A percentile compares a stretch with the other conserved stretches of the same genome.
Evolutionary conservation across 2,329 filamentous ascomycete species (phyloP).

Genomic region (Hortaea sp.): DNA sequence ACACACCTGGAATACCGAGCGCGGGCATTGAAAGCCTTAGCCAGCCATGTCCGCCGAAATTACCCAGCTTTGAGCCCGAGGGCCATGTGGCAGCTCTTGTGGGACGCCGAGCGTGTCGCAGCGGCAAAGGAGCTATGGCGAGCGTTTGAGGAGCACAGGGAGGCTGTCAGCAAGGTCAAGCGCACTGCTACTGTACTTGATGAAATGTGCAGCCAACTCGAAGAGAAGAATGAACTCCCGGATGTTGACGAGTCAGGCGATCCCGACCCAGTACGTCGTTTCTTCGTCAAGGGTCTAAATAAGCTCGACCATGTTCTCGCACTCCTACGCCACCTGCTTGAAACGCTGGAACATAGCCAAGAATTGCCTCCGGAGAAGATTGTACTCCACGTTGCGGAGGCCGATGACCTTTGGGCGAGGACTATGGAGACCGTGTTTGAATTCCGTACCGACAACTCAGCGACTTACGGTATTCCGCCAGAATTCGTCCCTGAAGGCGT

Average conservation of each 20-base stretch:
- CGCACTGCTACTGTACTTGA: conserved; percentile 61
- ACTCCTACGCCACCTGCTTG: conserved; percentile 10
- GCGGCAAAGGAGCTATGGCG: conserved; percentile 74
- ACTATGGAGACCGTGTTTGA: conserved; percentile 53
- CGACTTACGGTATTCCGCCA: conserved; percentile 60
- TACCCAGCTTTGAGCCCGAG: conserved; percentile 54
- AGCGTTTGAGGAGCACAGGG: conserved; percentile 60
- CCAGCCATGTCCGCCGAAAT: conserved; percentile 57
- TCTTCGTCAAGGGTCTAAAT: conserved; percentile 51
- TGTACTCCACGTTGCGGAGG: conserved; percentile 48
- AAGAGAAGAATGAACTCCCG: conserved; percentile 64
- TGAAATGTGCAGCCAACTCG: conserved; percentile 65
- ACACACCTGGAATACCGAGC: conserved; percentile 67
- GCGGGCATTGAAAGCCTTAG: conserved; percentile 64
- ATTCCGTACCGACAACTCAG: conserved; percentile 62
- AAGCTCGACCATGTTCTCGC: conserved; percentile 18
- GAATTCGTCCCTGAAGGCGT: conserved; percentile 48
- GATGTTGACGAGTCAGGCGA: conserved; percentile 56
- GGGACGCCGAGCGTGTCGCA: conserved; percentile 81
- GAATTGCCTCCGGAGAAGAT: conserved; percentile 31
- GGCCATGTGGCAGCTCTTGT: conserved; percentile 72
- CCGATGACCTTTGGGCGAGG: conserved; percentile 61
- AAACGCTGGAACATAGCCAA: conserved; percentile 11
- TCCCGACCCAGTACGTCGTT: conserved; percentile 70
- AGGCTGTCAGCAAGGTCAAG: conserved; percentile 35